Evolutionary conservation across 257 asterid species (phyloP), one percentile per base, ranked within the genome.

Genomic region (Ocimum tenuiflorum): DNA sequence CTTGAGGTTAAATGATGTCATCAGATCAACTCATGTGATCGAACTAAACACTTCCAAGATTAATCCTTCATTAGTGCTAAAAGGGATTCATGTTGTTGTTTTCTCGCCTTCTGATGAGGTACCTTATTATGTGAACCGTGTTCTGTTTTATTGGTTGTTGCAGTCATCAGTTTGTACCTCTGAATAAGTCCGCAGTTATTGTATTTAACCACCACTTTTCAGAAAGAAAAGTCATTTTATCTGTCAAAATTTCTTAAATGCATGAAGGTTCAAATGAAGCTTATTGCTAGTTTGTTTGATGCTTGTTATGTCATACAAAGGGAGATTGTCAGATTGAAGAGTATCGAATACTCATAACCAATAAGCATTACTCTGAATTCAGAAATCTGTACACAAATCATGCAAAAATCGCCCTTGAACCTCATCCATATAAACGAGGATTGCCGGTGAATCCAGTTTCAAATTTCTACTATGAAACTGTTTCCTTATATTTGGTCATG

Each of bases 21-120:
- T 85, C 2, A 64, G 51, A 79, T 83, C 76, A 50, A 70, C 72
- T 63, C 97, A 91, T 79, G 86, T 72, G 6, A 68, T 87, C 50
- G 82, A 82, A n/a, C 66, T 65, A 20, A 72, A 82, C 72, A 48
- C 76, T 42, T 81, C 92, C 24, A 60, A 68, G 48, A 61, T 75
- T 11, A 46, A 74, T 59, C 78, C 91, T 35, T 84, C 91, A 38
- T 60, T 35, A 24, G 73, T 85, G 75, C 78, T 91, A 47, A 78
- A 77, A 70, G 98, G 96, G 59, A 83, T 91, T 68, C 84, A 85
- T 63, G 72, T 89, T 14, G 82, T 81, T 8, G 71, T 91, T 60
- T 75, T 19, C n/a, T 91, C 96, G 17, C 83, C 96, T 39, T 78
- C 80, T 14, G 88, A 85, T 45, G 87, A 84, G 96, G 96, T 86